Conservation (phyloP, 1,139 yeast species). For the Debaryomyces robertsiae region DNA sequence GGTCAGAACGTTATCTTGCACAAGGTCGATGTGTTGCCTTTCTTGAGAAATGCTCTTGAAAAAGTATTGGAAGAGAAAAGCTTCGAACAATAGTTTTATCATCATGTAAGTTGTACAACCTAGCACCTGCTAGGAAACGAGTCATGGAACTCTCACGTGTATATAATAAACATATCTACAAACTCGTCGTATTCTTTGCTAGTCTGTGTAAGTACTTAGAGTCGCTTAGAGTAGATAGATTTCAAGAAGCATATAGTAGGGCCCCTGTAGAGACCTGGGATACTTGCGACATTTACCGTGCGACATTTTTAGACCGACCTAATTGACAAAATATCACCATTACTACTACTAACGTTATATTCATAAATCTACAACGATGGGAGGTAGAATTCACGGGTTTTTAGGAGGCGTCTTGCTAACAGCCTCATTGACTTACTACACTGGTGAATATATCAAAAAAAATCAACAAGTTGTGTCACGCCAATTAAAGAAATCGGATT, state of each 20-base stretch:
- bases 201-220: too few relatives aligned
- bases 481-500: constrained; percentile 51
- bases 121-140: too few relatives aligned
- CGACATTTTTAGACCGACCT: constrained; percentile 7
- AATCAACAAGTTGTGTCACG: constrained; percentile 50
- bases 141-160: background rate
- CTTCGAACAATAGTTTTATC: constrained; percentile 6
- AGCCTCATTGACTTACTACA: constrained; percentile 64
- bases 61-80: constrained; percentile 21
- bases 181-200: too few relatives aligned
- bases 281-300: constrained; percentile 6
- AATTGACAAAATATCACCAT: constrained; percentile 5
- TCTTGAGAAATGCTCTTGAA: constrained; percentile 38
- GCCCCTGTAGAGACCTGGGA: too few relatives aligned
- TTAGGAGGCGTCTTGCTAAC: constrained; percentile 69
- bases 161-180: constrained; percentile 5
- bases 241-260: too few relatives aligned
- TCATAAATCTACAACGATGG: constrained; percentile 35
- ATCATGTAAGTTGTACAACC: background rate
- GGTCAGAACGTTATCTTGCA: constrained; percentile 32
- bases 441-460: constrained; percentile 57
- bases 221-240: constrained; percentile 2
- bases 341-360: too few relatives aligned
- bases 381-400: constrained; percentile 72
- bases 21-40: constrained; percentile 47